Base-by-base conservation (phyloP, 2,329 filamentous ascomycete genomes). In the Mollisiaceae sp. region DNA sequence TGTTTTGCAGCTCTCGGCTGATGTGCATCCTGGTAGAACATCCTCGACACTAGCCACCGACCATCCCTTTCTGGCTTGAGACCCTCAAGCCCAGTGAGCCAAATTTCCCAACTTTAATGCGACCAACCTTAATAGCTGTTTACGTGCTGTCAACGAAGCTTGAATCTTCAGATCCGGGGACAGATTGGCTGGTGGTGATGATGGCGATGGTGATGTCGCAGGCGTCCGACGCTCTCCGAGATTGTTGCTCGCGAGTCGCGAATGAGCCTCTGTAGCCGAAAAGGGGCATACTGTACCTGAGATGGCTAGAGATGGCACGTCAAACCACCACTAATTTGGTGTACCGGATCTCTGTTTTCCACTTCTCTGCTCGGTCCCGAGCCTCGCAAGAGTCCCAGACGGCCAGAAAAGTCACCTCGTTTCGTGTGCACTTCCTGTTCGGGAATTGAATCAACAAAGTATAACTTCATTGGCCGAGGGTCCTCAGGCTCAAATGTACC, bases 91-190 rank as follows among this genome's bases (percentile, higher is more conserved):
- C 38, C 24, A 56, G 60, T 62, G 47, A 56, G 64, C 58, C 60
- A 64, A 65, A 63, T 65, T 62, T 65, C 39, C 36, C 41, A 62
- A 62, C 58, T 64, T 63, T 64, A 66, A 66, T 66, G 61, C 61
- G 35, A 59, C 59, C 57, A 61, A 60, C 54, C 24, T 56, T 56
- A 61, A 59, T 55, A n/a, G 22, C 24, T n/a, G 22, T 58, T 39
- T 22, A 50, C 27, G 54, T 20, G 35, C 22, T 39, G 43, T 52
- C 32, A 11, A 18, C 32, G 56, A 45, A 47, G 39, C 60, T 45
- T 55, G n/a, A 55, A 54, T 15, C 36, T 36, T 43, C 6, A 55
- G 35, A 62, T 27, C 32, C 20, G 60, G 38, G 22, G 39, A n/a
- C 41, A 58, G 54, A 63, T 58, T 50, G 60, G 60, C 58, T 52